phyloP scores from a whole-genome alignment of 1,284 basidiomycete genomes.

The Cryptococcus floricola region DNA sequence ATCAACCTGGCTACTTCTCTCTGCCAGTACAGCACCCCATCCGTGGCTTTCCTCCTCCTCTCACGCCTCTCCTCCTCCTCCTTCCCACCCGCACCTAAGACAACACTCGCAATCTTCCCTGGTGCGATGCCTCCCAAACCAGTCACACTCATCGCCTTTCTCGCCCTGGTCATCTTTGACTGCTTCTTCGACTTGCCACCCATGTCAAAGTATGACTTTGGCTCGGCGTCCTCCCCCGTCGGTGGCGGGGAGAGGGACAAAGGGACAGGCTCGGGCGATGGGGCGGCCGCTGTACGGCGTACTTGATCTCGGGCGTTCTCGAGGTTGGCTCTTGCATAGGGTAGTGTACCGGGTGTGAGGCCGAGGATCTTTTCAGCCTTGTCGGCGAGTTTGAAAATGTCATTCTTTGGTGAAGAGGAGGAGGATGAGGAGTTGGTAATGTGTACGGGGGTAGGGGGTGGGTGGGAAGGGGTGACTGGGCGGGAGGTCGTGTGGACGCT shows the following conservation, averaged over 20 bases:
- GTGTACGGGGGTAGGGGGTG: slow-evolving; percentile 2
- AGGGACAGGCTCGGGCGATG: slow-evolving; percentile 4
- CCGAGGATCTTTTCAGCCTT: slow-evolving; percentile 38
- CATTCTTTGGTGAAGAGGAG: neutral
- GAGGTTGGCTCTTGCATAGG: slow-evolving; percentile 30
- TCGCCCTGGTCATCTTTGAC: slow-evolving; percentile 16
- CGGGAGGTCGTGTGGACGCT: slow-evolving; percentile 27
- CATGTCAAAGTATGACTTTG: neutral
- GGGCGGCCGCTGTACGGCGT: slow-evolving; percentile 11
- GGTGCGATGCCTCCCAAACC: slow-evolving; percentile 1
- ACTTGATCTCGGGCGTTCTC: slow-evolving; percentile 36
- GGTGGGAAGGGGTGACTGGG: slow-evolving; percentile 27
- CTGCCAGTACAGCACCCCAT: slow-evolving; percentile 41
- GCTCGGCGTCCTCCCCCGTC: neutral
- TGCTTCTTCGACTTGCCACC: neutral
- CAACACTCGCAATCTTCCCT: slow-evolving; percentile 17
- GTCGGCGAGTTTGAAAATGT: slow-evolving; percentile 23
- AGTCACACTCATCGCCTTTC: slow-evolving; percentile 23
- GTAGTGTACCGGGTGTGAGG: slow-evolving; percentile 29
- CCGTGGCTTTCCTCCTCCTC: slow-evolving; percentile 28
- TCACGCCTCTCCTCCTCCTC: slow-evolving; percentile 33
- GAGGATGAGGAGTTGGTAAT: slow-evolving; percentile 1
- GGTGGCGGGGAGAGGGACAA: neutral
- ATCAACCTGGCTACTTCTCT: slow-evolving; percentile 31
- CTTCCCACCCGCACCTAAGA: slow-evolving; percentile 22